phyloP scores from a whole-genome alignment of 2,329 filamentous ascomycete genomes.

The Pleomassaria siparia region DNA sequence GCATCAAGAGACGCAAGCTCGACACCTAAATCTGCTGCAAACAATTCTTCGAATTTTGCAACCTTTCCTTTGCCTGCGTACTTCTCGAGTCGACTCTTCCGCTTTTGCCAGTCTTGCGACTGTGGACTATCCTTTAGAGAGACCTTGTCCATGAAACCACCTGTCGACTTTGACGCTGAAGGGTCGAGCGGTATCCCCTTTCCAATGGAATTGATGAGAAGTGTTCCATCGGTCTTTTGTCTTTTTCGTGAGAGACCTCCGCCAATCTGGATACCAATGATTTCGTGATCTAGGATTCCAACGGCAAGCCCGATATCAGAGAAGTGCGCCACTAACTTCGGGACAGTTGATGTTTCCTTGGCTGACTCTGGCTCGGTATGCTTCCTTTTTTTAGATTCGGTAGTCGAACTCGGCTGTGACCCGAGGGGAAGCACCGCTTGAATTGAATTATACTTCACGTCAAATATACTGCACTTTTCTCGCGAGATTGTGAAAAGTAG shows the following conservation, averaged over 20 bases:
- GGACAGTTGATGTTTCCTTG: conserved; percentile 47
- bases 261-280: conserved; percentile 65
- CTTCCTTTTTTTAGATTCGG: conserved; percentile 38
- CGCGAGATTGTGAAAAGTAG: conserved; percentile 65
- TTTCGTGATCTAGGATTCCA: conserved; percentile 62
- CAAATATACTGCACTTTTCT: conserved; percentile 59
- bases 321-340: conserved; percentile 53
- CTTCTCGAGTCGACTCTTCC: conserved; percentile 39
- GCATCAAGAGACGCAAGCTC: conserved; percentile 24
- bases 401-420: conserved; percentile 21
- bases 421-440: conserved; percentile 46
- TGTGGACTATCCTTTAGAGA: conserved; percentile 8
- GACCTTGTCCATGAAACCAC: no score
- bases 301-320: conserved; percentile 67
- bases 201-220: conserved; percentile 73
- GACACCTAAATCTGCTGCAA: conserved; percentile 42
- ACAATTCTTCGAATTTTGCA: conserved; percentile 44
- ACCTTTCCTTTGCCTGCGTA: conserved; percentile 40
- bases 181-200: conserved; percentile 54
- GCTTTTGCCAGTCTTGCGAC: conserved; percentile 30
- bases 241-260: conserved; percentile 38
- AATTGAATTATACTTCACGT: conserved; percentile 64
- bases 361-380: conserved; percentile 32
- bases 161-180: not conserved
- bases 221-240: conserved; percentile 48